Evolutionary conservation across 345 rosid species (phyloP).

Genomic region (Pugionium dolabratum): DNA sequence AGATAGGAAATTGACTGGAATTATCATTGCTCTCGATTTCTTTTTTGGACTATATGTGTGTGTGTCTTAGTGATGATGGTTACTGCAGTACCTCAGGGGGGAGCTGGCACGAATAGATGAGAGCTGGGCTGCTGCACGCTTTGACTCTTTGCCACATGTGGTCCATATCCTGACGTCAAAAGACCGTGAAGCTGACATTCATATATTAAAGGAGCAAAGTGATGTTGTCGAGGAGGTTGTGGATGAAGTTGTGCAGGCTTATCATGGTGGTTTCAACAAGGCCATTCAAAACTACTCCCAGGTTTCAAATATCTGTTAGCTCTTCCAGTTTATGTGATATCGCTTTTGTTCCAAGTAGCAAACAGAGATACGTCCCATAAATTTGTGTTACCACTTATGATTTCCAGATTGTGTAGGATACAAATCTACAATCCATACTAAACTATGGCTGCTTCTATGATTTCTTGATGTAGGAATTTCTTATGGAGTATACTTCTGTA

Average conservation of each 20-base stretch:
- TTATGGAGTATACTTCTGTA: neutral
- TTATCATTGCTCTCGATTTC: conserved; percentile 9
- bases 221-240: conserved; percentile 97
- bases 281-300: conserved; percentile 99
- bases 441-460: conserved; percentile 16
- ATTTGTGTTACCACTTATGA: conserved; percentile 7
- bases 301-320: conserved; percentile 49
- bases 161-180: conserved; percentile 92
- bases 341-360: conserved; percentile 6
- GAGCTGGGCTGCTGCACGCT: conserved; percentile 92
- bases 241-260: conserved; percentile 97
- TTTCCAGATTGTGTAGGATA: neutral
- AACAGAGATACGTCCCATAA: neutral
- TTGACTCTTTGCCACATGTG: conserved; percentile 97
- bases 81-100: conserved; percentile 74
- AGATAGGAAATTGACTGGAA: conserved; percentile 15
- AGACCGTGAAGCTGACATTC: conserved; percentile 87
- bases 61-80: conserved; percentile 37
- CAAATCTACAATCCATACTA: conserved; percentile 2
- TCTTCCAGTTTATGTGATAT: conserved; percentile 10
- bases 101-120: conserved; percentile 81
- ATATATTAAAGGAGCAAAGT: conserved; percentile 76
- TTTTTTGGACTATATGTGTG: conserved; percentile 19
- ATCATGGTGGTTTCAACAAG: conserved; percentile 95
- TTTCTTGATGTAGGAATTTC: conserved; percentile 9